These are phyloP conservation scores for Elsinoe necatrix DNA, from an alignment of 2,329 filamentous ascomycete genomes.

Conservation along the genomic window DNA sequence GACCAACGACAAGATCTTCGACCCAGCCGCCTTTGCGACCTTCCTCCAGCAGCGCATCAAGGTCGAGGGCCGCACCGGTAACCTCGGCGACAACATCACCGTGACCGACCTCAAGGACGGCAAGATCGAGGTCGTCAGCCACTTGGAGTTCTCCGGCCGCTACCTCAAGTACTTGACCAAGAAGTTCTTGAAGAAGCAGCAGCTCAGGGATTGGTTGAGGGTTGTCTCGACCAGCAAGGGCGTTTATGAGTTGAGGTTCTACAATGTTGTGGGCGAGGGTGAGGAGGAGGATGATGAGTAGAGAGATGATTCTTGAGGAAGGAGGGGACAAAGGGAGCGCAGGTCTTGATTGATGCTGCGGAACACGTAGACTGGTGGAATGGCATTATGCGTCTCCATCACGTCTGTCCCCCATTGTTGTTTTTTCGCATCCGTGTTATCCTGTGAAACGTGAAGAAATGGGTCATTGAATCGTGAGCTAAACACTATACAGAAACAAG, in stretches of 20 bases:
- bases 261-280: conserved; percentile 99
- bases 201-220: conserved; percentile 99
- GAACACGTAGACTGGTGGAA: conserved; percentile 8
- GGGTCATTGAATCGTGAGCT: not conserved
- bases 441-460: not conserved
- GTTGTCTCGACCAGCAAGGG: conserved; percentile 97
- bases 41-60: conserved; percentile 99
- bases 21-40: conserved; percentile 97
- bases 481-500: conserved; percentile 8
- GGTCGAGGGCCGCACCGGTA: conserved; percentile 95
- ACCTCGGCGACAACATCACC: conserved; percentile 87
- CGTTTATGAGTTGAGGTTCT: conserved; percentile 99
- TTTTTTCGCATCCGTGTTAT: too few relatives aligned
- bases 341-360: conserved; percentile 14
- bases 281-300: conserved; percentile 98
- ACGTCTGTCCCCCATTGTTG: conserved; percentile 10
- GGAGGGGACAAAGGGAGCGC: not conserved
- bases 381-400: conserved; percentile 12
- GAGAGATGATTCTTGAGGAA: conserved; percentile 32
- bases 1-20: conserved; percentile 99
- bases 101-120: conserved; percentile 89
- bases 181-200: conserved; percentile 99
- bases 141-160: conserved; percentile 96
- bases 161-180: conserved; percentile 99
- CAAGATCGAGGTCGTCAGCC: conserved; percentile 95